Base-by-base conservation (phyloP, 2,329 filamentous ascomycete species). In the Botrytis hyacinthi region DNA sequence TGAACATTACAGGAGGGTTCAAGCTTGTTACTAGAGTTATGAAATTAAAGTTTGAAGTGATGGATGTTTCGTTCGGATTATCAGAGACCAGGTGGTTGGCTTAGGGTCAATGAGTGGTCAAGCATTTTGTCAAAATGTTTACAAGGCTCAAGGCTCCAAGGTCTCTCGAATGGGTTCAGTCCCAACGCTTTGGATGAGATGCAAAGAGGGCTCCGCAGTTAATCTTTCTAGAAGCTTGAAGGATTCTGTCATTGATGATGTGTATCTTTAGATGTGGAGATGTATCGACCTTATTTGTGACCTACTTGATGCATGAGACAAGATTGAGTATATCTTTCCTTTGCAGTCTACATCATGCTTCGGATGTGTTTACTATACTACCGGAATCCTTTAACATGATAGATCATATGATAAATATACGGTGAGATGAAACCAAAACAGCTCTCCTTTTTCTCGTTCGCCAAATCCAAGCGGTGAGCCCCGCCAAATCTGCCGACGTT, bases 121-220 rank as follows among this genome's bases (percentile, higher is more conserved):
- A 68, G 46, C 46, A 51, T 18, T 54, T 68, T n/a, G 66, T 57
- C 48, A 37, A 37, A 48, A 68, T 37, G 32, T 71, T 65, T 65
- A 63, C 42, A 35, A 71, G 69, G 48, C 67, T 70, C 61, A 44
- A 65, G 61, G 65, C 46, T 68, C 37, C 62, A 48, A 48, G 32
- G 32, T 48, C 48, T 29, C 29, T 62, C 57, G 12, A 35, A 66
- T 71, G 59, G 26, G 20, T 57, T 66, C 65, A 48, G 60, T 72
- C 70, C 70, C 70, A 66, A 72, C 61, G 70, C 60, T 72, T 72
- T 37, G 70, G 61, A 46, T 67, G 70, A 65, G 70, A 46, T 67
- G 40, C 40, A 18, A 42, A 67, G 20, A 22, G 60, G 46, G 70
- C 54, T 72, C 70, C 70, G 70, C 70, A 67, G 46, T 72, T 67